Conservation (phyloP, 2,329 filamentous ascomycete genomes). For the Penicillium sp. region DNA sequence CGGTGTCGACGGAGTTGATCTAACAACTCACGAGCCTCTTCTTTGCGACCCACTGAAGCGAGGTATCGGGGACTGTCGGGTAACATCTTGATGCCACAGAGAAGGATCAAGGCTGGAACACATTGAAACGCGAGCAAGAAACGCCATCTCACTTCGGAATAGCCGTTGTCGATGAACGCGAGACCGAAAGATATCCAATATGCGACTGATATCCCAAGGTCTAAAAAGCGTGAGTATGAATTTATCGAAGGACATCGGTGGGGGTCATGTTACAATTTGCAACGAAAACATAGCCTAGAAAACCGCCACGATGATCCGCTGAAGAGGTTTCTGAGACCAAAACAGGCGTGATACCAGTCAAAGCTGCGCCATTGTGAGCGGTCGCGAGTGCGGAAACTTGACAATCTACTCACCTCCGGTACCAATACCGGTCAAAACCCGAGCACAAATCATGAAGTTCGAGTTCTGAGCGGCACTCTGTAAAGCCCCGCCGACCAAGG, state of each 20-base stretch:
- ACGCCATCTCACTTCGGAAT: constrained; percentile 35
- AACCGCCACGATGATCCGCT: constrained; percentile 48
- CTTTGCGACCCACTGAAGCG: constrained; percentile 39
- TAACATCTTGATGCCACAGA: constrained; percentile 30
- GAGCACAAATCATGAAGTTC: constrained; percentile 50
- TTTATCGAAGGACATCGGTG: background rate
- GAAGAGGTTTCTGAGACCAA: constrained; percentile 50
- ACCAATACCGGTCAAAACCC: constrained; percentile 53
- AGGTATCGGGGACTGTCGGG: constrained; percentile 35
- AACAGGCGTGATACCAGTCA: constrained; percentile 52
- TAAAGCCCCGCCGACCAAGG: constrained; percentile 50
- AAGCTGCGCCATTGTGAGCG: constrained; percentile 24
- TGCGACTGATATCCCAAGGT: constrained; percentile 48
- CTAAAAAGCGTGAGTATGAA: constrained; percentile 15
- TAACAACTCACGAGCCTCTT: constrained; percentile 49
- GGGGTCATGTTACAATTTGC: constrained; percentile 43
- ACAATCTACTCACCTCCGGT: constrained; percentile 42
- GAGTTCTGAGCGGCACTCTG: constrained; percentile 47
- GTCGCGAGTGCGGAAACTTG: constrained; percentile 1
- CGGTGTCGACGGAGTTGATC: constrained; percentile 31
- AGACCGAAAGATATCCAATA: constrained; percentile 40
- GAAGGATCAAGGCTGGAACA: constrained; percentile 30
- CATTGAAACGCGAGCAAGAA: constrained; percentile 37
- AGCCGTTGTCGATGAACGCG: constrained; percentile 33
- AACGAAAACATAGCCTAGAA: constrained; percentile 51